Conservation (phyloP, 495 filamentous ascomycete genomes). For the Ramalina peruviana region DNA sequence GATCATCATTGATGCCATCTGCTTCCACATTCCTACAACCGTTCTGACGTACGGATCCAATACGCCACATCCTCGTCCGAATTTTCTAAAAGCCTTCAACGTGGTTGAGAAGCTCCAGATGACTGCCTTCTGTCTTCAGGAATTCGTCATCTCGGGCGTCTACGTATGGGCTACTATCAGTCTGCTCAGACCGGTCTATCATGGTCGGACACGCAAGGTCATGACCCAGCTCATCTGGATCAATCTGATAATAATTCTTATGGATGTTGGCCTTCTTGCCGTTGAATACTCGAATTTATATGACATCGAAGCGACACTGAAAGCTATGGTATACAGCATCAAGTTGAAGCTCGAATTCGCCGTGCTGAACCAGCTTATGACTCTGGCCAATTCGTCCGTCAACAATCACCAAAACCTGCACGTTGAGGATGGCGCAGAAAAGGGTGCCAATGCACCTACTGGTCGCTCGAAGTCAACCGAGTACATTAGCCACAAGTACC, state of each 20-base stretch:
- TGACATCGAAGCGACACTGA: slow-evolving; percentile 40
- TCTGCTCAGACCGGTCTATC: slow-evolving; percentile 34
- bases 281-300: slow-evolving; percentile 39
- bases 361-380: slow-evolving; percentile 39
- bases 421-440: slow-evolving; percentile 14
- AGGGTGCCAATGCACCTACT: slow-evolving; percentile 3
- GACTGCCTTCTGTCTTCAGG: slow-evolving; percentile 42
- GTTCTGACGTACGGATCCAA: slow-evolving; percentile 37
- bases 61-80: slow-evolving; percentile 11
- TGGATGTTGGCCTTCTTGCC: slow-evolving; percentile 35
- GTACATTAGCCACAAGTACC: slow-evolving; percentile 16
- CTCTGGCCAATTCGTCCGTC: slow-evolving; percentile 17
- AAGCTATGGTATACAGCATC: slow-evolving; percentile 46
- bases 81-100: slow-evolving; percentile 33
- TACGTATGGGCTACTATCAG: slow-evolving; percentile 42
- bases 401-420: slow-evolving; percentile 13
- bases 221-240: slow-evolving; percentile 42
- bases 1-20: slow-evolving; percentile 31
- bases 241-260: slow-evolving; percentile 36
- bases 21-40: slow-evolving; percentile 36
- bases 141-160: slow-evolving; percentile 40
- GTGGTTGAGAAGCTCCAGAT: slow-evolving; percentile 44
- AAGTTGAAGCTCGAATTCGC: slow-evolving; percentile 52
- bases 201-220: slow-evolving; percentile 29
- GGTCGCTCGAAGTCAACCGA: slow-evolving; percentile 16